Evolutionary conservation across 192 early-diverging fungal species (phyloP).

Genomic region (Funneliformis mosseae): DNA sequence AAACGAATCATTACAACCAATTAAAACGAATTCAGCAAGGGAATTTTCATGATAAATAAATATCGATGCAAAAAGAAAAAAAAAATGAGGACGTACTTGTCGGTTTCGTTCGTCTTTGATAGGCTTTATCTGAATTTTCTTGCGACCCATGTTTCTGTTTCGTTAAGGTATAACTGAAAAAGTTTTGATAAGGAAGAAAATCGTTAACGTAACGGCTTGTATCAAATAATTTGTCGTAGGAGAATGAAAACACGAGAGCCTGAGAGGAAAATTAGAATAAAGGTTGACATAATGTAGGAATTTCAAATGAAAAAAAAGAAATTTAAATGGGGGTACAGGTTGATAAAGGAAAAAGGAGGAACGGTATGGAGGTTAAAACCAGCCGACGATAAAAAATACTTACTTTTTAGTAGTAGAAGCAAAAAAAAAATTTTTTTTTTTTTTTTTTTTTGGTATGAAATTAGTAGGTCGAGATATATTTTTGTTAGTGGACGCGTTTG

Average conservation of each 20-base stretch:
- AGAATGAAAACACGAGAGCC: no score
- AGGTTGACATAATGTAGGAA: not conserved
- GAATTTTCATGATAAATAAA: not conserved
- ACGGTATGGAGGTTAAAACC: not conserved
- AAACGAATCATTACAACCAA: not conserved
- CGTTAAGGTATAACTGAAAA: not conserved
- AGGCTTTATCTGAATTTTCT: constrained; percentile 92
- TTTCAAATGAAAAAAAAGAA: not conserved
- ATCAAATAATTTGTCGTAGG: no score
- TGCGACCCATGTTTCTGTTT: constrained; percentile 76
- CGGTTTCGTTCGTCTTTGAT: constrained; percentile 91
- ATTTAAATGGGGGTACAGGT: not conserved
- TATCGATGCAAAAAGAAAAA: not conserved
- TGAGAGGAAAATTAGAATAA: not conserved
- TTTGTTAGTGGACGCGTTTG: constrained; percentile 18
- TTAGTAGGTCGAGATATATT: not conserved
- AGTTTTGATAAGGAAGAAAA: not conserved
- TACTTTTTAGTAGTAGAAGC: not conserved
- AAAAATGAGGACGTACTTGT: constrained; percentile 62
- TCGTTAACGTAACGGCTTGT: no score
- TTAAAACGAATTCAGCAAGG: not conserved
- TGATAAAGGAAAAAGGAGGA: not conserved
- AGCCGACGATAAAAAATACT: constrained; percentile 4
- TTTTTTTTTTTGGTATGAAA: not conserved
- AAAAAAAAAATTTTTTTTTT: not conserved